Base-by-base conservation (phyloP, 2,329 filamentous ascomycete genomes). In the Stagonosporopsis vannaccii region DNA sequence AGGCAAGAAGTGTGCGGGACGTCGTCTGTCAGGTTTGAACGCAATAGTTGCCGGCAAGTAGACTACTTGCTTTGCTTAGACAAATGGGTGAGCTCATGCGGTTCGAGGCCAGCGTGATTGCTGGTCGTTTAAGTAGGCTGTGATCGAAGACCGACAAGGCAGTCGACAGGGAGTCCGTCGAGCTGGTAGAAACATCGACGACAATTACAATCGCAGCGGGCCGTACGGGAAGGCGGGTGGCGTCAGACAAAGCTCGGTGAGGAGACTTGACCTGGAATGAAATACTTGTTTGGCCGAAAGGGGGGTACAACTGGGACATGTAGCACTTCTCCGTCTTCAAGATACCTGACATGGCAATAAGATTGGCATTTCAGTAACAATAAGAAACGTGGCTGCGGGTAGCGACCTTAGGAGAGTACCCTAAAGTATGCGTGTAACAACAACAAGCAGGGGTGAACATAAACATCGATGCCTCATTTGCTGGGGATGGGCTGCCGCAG, bases 151-250 rank as follows among this genome's bases (percentile, higher is more conserved):
- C 51, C 55, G 48, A 51, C 40, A 52, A 58, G 56, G 26, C 59
- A 56, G 58, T 56, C 55, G 61, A 61, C 63, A 68, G 62, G 58
- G 63, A 45, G 51, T 37, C 51, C 56, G 60, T 51, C 59, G 59
- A 63, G 63, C 61, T 70, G 65, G 67, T 67, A 69, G 64, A 68
- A 58, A 43, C 59, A 56, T 52, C 56, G 45, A 59, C 46, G 56
- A 54, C 63, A 48, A 61, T 56, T 54, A 63, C 54, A 71, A 58
- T 69, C 60, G 65, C 68, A 68, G 69, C 73, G 71, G 71, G 58
- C 71, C 71, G 72, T 53, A 56, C 71, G 73, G 71, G 65, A 67
- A 65, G 68, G 68, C 71, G 72, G 71, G 61, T 67, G 62, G 58
- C 56, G 61, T 66, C 56, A 60, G 59, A 66, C 58, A 65, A 51